A percentile compares a stretch with the other conserved stretches of the same genome.
Conservation (phyloP, 2,329 filamentous ascomycete genomes). For the Anisogramma anomala region DNA sequence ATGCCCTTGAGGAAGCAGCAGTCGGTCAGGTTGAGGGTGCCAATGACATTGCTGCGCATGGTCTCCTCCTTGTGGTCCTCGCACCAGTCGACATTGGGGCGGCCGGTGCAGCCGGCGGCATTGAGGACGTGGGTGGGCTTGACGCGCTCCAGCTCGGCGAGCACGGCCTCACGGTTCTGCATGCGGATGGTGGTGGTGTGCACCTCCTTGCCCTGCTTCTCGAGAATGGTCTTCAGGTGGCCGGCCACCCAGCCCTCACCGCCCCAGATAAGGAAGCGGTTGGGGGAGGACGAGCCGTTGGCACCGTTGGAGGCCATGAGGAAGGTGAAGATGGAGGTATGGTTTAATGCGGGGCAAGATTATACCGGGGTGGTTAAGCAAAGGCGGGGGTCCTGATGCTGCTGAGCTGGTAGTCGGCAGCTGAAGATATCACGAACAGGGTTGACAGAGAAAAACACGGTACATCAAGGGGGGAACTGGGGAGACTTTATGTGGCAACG, state of each 20-base stretch:
- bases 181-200: conserved; percentile 50
- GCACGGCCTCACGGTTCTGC: conserved; percentile 49
- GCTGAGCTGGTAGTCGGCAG: not conserved
- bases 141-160: conserved; percentile 43
- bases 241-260: conserved; percentile 51
- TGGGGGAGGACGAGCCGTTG: conserved; percentile 16
- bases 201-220: conserved; percentile 49
- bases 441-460: not conserved
- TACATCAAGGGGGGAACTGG: not conserved
- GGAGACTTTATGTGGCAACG: not conserved
- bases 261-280: conserved; percentile 52
- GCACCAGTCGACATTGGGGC: conserved; percentile 61
- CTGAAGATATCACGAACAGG: not conserved
- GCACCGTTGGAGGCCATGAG: conserved; percentile 18
- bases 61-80: conserved; percentile 59
- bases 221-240: conserved; percentile 47
- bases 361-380: not conserved
- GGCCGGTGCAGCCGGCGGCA: conserved; percentile 53
- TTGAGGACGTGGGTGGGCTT: conserved; percentile 57
- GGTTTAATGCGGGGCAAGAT: not conserved
- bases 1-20: conserved; percentile 46
- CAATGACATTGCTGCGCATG: conserved; percentile 55
- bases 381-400: not conserved
- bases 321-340: not conserved
- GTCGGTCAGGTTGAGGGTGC: conserved; percentile 52